Evolutionary conservation across 192 early-diverging fungal genomes (phyloP).

Genomic region (Coemansia sp.): DNA sequence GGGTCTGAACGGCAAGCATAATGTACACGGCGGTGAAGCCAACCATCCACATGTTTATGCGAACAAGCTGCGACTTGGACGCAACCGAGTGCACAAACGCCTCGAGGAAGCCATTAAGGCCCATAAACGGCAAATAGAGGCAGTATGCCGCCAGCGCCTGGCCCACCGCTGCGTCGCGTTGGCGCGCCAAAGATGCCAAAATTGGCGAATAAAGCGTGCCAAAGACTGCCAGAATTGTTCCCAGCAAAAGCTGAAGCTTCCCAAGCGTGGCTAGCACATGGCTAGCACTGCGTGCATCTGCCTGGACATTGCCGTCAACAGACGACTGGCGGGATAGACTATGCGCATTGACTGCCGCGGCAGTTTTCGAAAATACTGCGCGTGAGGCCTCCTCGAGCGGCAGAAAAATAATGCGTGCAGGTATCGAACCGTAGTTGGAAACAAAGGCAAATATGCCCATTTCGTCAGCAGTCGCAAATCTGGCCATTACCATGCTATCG

Average conservation of each 20-base stretch:
- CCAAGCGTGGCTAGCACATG: conserved; percentile 23
- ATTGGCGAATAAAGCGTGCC: conserved; percentile 71
- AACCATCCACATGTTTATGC: conserved; percentile 73
- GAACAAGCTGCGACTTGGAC: conserved; percentile 56
- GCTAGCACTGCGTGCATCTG: conserved; percentile 11
- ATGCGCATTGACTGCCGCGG: conserved; percentile 4
- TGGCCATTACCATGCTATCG: conserved; percentile 89
- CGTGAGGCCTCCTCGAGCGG: conserved; percentile 91
- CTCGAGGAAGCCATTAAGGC: conserved; percentile 93
- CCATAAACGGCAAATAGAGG: conserved; percentile 91
- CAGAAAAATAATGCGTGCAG: conserved; percentile 87
- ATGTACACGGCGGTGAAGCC: conserved; percentile 71
- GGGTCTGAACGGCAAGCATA: conserved; percentile 57
- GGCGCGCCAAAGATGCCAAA: conserved; percentile 58
- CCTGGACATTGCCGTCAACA: background rate
- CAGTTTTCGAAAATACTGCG: conserved; percentile 73
- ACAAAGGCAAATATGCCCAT: conserved; percentile 86
- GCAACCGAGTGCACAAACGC: conserved; percentile 90
- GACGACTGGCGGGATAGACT: background rate
- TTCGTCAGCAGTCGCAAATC: conserved; percentile 52
- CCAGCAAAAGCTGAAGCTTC: conserved; percentile 54
- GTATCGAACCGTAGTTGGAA: conserved; percentile 86
- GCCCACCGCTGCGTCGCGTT: conserved; percentile 57
- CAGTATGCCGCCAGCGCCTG: conserved; percentile 74
- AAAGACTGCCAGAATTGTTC: conserved; percentile 77